Percentiles rank a stretch among this genome's conserved stretches.
Evolutionary conservation across 345 rosid species (phyloP).

Genomic region (Pelargonium nanum): DNA sequence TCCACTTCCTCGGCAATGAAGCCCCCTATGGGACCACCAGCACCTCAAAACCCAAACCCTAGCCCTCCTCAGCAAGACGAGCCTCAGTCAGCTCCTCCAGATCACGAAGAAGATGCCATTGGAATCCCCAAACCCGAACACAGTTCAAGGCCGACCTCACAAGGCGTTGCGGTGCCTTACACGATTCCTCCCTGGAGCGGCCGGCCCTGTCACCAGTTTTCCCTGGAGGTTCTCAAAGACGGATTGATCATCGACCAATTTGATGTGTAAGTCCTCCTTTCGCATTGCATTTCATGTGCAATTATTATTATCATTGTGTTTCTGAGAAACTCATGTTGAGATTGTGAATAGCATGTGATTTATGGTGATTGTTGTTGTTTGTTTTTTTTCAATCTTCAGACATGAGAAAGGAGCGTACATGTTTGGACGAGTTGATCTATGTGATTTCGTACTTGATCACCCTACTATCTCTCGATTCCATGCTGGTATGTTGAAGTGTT

Average conservation of each 20-base stretch:
- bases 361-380: not conserved
- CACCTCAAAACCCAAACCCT: conserved; percentile 28
- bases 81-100: conserved; percentile 29
- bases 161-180: conserved; percentile 42
- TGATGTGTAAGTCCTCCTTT: conserved; percentile 33
- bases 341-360: not conserved
- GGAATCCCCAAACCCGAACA: conserved; percentile 11
- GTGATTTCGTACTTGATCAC: conserved; percentile 86
- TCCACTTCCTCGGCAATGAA: conserved; percentile 10
- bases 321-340: not conserved
- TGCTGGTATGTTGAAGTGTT: conserved; percentile 43
- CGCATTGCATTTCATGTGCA: not conserved
- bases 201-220: conserved; percentile 51
- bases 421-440: conserved; percentile 85
- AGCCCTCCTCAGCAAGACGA: not conserved
- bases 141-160: not conserved
- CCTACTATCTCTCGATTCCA: conserved; percentile 88
- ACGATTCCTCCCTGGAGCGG: conserved; percentile 87
- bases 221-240: conserved; percentile 73
- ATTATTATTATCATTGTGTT: not conserved
- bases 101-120: conserved; percentile 2
- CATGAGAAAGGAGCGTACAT: conserved; percentile 81
- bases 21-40: conserved; percentile 49
- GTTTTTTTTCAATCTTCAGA: conserved; percentile 28
- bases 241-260: conserved; percentile 61